A percentile compares a stretch with the other conserved stretches of the same genome.
Evolutionary conservation across 2,329 filamentous ascomycete genomes (phyloP).

Genomic region (Myriosclerotinia scirpicola): DNA sequence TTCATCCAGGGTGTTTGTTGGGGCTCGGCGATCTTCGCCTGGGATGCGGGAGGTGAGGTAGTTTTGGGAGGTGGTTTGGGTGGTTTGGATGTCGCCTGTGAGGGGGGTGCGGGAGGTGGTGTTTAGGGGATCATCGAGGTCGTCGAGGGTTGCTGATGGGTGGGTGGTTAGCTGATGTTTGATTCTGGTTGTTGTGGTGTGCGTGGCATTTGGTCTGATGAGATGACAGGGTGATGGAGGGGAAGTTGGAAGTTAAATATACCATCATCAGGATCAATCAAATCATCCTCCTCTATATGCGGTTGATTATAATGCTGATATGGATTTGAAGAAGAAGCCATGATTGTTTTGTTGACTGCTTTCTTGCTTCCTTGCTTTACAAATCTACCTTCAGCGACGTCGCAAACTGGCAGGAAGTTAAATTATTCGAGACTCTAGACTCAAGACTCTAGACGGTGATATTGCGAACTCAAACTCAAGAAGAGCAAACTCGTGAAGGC

Average conservation of each 20-base stretch:
- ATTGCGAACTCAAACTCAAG: no score
- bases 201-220: neutral
- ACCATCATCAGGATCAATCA: constrained; percentile 82
- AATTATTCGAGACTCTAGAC: no score
- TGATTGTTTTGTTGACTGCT: constrained; percentile 21
- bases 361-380: no score
- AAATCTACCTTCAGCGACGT: no score
- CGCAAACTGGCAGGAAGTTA: no score
- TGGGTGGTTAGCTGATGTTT: constrained; percentile 21
- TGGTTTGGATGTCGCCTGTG: constrained; percentile 70
- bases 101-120: constrained; percentile 74
- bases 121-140: constrained; percentile 91
- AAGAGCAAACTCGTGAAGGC: no score
- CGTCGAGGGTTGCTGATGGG: constrained; percentile 53
- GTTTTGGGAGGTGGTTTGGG: constrained; percentile 58
- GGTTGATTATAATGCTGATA: constrained; percentile 62
- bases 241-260: constrained; percentile 33
- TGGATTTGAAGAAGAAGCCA: constrained; percentile 45
- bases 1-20: constrained; percentile 94
- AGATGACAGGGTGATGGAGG: no score
- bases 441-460: no score
- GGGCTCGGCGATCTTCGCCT: constrained; percentile 87
- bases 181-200: constrained; percentile 22
- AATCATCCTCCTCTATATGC: constrained; percentile 63
- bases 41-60: constrained; percentile 88